Evolutionary conservation across 192 early-diverging fungal species (phyloP), one percentile per base, ranked within the genome.

Genomic region (Coemansia sp.): DNA sequence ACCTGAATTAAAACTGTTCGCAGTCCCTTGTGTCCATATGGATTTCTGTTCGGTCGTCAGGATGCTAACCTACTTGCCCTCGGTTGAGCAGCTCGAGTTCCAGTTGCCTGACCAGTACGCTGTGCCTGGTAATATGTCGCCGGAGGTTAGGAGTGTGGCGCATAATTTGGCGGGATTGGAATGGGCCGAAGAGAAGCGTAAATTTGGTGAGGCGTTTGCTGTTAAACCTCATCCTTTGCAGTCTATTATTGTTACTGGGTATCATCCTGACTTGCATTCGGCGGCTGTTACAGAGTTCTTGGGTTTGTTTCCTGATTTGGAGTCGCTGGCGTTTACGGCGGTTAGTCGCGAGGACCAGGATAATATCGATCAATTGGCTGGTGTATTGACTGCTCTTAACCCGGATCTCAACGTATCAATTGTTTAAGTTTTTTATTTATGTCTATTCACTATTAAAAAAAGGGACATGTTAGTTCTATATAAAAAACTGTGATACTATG

Each of bases 21-120:
- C 80, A 0, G 63, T 67, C 30, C 80, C 80, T 4, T 62, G 65
- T 19, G 32, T 82, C 30, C 75, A 77, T 19, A 82, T 82, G 80
- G 80, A 82, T 66, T 77, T 82, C 57, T 65, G 67, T 6, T 82
- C 80, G 4, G 63, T 77, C 9, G 43, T 76, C 16, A 37, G 66
- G 30, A 62, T 82, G 67, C 75, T 82, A 6, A 63, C 69, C 11
- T 73, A 63, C 23, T 46, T 82, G 62, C 80, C 80, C 1, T 72
- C 75, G 3, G 52, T 82, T 7, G 80, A 82, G 75, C 80, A 82
- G 62, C 68, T 82, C 16, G 80, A 82, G 72, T 74, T 82, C 59
- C 70, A 73, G 66, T 50, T 82, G 38, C 75, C 80, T 17, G 80
- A 82, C 32, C 72, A 66, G n/a, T 58, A 62, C 16, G 79, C 79